Evolutionary conservation across 495 filamentous ascomycete species (phyloP), one percentile per base, ranked within the genome.

Genomic region (Trichoderma parareesei): DNA sequence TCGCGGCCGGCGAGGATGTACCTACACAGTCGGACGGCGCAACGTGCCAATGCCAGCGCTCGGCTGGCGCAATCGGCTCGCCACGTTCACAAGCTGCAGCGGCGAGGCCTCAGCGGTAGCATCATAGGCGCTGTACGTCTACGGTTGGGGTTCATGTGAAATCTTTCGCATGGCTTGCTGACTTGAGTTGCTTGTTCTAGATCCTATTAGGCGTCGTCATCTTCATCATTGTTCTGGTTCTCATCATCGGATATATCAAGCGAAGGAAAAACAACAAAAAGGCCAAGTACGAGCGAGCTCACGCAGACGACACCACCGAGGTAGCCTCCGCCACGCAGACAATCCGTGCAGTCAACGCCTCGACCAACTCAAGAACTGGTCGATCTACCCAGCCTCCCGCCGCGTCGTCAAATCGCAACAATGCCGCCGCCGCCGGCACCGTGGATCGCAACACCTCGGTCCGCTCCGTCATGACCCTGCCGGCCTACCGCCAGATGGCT

Each of bases 381-480:
- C 27, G 53, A 37, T 57, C 53, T 37, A 57, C 3, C 27, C 20
- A 33, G 4, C 53, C 53, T 57, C 53, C 53, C 5, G 5, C 53
- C 2, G 53, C 60, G 9, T 44, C 38, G 16, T 41, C 60, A 44
- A 62, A 62, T n/a, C 60, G 60, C 60, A 62, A 20, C 14, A 44
- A 62, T 41, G 46, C 43, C 11, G 35, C 62, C 10, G 60, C 63
- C 37, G 70, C 65, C 5, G 73, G 67, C n/a, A 81, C 77, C 2
- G 84, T 96, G 16, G 90, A 91, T 69, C 88, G 94, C 48, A 89
- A 93, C 68, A 91, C 91, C 0, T 94, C 90, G 6, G 80, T 98
- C 37, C 87, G 94, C 66, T 95, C 91, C 6, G 86, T 98, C 60
- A 95, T 97, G 81, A 97, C 94, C 0, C 77, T 98, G 5, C 94